These are phyloP conservation scores for Boletus chippewaensis DNA, from an alignment of 1,284 basidiomycete genomes.

Conservation along the genomic window DNA sequence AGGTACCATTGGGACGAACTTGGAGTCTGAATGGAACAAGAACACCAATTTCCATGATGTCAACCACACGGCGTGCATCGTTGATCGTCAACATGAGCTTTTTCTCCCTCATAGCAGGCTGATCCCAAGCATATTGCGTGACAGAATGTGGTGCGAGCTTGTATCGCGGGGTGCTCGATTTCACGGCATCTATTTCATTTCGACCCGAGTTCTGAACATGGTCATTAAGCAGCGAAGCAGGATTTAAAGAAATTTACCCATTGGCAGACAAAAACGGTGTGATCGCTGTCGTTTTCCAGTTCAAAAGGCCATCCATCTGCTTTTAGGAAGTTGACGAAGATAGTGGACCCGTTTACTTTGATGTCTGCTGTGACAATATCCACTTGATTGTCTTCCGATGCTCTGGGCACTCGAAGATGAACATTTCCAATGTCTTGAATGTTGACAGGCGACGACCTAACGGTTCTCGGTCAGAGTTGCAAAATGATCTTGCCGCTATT, in stretches of 20 bases:
- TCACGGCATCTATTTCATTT: constrained; percentile 36
- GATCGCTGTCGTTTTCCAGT: constrained; percentile 86
- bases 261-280: constrained; percentile 70
- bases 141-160: constrained; percentile 52
- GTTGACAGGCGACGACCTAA: constrained; percentile 89
- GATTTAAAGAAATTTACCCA: constrained; percentile 44
- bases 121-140: constrained; percentile 89
- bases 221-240: constrained; percentile 3
- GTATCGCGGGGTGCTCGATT: constrained; percentile 39
- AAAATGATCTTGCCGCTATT: not conserved
- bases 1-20: constrained; percentile 38
- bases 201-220: constrained; percentile 44
- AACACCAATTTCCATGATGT: constrained; percentile 95
- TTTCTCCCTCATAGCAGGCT: constrained; percentile 82
- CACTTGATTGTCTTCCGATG: constrained; percentile 37
- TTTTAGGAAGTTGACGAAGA: constrained; percentile 74
- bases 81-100: constrained; percentile 68
- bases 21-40: constrained; percentile 86
- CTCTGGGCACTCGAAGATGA: constrained; percentile 61
- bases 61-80: constrained; percentile 66
- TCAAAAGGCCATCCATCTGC: constrained; percentile 87
- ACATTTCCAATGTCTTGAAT: constrained; percentile 87
- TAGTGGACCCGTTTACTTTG: constrained; percentile 80
- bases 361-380: constrained; percentile 80
- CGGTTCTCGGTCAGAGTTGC: constrained; percentile 4